Evolutionary conservation across 2,329 filamentous ascomycete genomes (phyloP).

Genomic region (Sporothrix luriei): DNA sequence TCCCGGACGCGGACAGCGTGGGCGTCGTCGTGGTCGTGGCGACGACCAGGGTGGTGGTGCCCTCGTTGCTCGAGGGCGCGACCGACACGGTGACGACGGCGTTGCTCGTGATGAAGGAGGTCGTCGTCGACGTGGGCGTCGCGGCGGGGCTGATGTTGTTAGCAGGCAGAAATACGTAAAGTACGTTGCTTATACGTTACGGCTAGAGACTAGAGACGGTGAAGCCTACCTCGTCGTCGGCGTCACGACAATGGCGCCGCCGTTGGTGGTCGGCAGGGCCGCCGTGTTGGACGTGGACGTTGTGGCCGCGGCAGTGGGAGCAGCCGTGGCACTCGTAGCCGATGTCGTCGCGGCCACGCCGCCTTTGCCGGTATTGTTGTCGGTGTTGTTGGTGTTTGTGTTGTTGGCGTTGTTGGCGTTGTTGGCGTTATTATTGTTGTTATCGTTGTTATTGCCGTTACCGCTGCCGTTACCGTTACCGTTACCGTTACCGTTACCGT

Average conservation of each 20-base stretch:
- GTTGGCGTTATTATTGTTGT: conserved; percentile 8
- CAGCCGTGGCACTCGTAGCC: not conserved
- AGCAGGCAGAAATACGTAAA: not conserved
- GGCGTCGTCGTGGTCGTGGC: conserved; percentile 21
- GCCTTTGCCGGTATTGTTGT: conserved; percentile 15
- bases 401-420: conserved; percentile 8
- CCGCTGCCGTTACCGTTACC: not conserved
- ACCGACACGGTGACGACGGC: conserved; percentile 27
- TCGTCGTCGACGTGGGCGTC: conserved; percentile 30
- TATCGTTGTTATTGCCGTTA: not conserved
- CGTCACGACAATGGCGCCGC: not conserved
- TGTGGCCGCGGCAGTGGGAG: not conserved
- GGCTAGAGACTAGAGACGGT: no score
- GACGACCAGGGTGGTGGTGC: conserved; percentile 5
- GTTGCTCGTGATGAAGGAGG: conserved; percentile 30
- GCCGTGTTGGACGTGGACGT: conserved; percentile 15
- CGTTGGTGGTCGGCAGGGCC: not conserved
- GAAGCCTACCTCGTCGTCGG: conserved; percentile 2
- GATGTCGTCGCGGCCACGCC: conserved; percentile 9
- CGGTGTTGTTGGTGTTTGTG: not conserved
- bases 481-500: not conserved
- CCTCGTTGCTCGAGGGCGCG: not conserved
- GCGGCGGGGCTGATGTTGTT: not conserved
- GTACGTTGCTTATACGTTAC: no score
- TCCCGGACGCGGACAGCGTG: not conserved